phyloP scores from a whole-genome alignment of 441 rosid genomes.

The Oxalis stricta region DNA sequence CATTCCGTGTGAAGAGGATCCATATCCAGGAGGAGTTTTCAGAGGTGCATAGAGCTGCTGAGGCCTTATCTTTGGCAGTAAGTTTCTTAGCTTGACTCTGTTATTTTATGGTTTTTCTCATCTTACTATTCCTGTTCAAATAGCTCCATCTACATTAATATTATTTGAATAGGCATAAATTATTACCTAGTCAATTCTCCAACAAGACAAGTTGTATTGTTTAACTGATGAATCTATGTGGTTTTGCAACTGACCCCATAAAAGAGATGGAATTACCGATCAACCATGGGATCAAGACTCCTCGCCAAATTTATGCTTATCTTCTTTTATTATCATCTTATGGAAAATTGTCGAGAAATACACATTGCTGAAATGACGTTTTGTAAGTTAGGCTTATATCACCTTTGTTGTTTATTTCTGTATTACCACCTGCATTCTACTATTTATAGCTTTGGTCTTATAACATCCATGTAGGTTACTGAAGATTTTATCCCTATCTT shows the following conservation, averaged over 20 bases:
- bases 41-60: constrained; percentile 55
- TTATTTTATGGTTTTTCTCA: constrained; percentile 2
- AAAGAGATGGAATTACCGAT: background rate
- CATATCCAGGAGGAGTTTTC: constrained; percentile 59
- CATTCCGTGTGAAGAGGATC: constrained; percentile 66
- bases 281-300: background rate
- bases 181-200: too few species aligned
- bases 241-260: too few species aligned
- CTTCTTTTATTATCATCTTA: background rate
- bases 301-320: background rate
- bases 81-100: constrained; percentile 11
- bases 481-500: constrained; percentile 79
- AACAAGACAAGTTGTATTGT: too few species aligned
- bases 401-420: background rate
- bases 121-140: background rate
- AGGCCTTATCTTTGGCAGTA: constrained; percentile 68
- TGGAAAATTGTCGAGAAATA: background rate
- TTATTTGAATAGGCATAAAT: too few species aligned
- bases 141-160: background rate
- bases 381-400: background rate
- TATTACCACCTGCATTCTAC: background rate
- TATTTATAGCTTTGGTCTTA: constrained; percentile 1
- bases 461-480: constrained; percentile 34
- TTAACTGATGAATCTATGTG: too few species aligned
- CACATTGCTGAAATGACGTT: background rate